phyloP scores from a whole-genome alignment of 805 yeast species.

The Wickerhamomyces chambardii region DNA sequence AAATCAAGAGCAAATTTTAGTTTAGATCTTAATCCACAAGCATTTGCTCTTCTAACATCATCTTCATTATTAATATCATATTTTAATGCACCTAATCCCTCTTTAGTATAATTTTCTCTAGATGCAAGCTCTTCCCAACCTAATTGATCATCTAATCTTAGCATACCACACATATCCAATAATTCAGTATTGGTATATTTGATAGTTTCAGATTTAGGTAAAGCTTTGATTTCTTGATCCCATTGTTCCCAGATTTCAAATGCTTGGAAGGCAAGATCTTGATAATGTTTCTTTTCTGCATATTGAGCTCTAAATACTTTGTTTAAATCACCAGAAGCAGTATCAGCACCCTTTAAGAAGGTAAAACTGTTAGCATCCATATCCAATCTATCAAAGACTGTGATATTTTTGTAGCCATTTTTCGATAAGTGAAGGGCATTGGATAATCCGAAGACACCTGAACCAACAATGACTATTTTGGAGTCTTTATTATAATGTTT shows the following conservation, averaged over 20 bases:
- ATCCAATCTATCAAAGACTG: slow-evolving; percentile 24
- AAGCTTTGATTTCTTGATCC: background rate
- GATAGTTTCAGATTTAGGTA: background rate
- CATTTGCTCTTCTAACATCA: slow-evolving; percentile 22
- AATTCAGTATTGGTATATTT: background rate
- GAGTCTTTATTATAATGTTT: slow-evolving; percentile 5
- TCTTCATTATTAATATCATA: slow-evolving; percentile 19
- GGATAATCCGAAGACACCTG: slow-evolving; percentile 36
- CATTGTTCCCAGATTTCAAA: background rate
- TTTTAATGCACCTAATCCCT: slow-evolving; percentile 17
- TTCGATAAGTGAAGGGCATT: slow-evolving; percentile 29
- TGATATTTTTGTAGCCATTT: slow-evolving; percentile 23
- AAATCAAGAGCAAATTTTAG: slow-evolving; percentile 11
- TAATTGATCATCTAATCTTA: slow-evolving; percentile 1
- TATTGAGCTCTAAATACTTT: slow-evolving; percentile 24
- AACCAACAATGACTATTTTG: slow-evolving; percentile 28
- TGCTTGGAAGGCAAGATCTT: slow-evolving; percentile 3
- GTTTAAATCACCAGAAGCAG: slow-evolving; percentile 25
- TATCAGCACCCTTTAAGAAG: slow-evolving; percentile 23
- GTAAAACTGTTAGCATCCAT: slow-evolving; percentile 15
- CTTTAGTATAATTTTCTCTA: slow-evolving; percentile 5
- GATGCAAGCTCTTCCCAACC: background rate
- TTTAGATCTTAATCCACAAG: slow-evolving; percentile 18
- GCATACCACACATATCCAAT: background rate
- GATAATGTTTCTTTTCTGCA: slow-evolving; percentile 21